These are phyloP conservation scores for Suhomyces canberraensis DNA, from an alignment of 805 yeast species.

Conservation along the genomic window DNA sequence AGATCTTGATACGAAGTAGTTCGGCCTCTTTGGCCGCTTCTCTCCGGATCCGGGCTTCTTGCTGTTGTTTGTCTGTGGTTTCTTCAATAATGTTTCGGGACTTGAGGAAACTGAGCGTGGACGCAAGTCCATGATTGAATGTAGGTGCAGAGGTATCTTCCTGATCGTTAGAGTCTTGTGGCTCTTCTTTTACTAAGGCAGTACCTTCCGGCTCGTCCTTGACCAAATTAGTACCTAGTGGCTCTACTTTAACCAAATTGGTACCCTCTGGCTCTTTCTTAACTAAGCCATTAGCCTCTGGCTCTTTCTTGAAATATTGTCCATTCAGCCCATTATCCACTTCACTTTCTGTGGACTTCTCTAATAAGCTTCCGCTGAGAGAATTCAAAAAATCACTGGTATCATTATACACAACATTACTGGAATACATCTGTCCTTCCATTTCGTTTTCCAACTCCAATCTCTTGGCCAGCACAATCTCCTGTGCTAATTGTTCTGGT, in stretches of 20 bases:
- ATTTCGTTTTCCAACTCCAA: slow-evolving; percentile 15
- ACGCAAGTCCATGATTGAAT: slow-evolving; percentile 20
- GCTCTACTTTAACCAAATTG: too few species aligned
- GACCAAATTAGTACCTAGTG: slow-evolving; percentile 4
- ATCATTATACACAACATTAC: slow-evolving; percentile 26
- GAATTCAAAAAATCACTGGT: slow-evolving; percentile 37
- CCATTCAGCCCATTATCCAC: too few species aligned
- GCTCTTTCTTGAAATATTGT: slow-evolving; percentile 12
- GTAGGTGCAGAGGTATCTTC: slow-evolving; percentile 7
- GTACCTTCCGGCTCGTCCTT: slow-evolving; percentile 16
- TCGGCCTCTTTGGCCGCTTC: slow-evolving; percentile 29
- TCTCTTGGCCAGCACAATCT: slow-evolving; percentile 26
- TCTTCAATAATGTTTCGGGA: slow-evolving; percentile 17
- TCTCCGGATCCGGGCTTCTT: slow-evolving; percentile 11
- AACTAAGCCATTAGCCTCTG: neutral
- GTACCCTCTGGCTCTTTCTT: neutral
- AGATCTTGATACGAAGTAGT: slow-evolving; percentile 23
- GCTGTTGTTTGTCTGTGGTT: slow-evolving; percentile 11
- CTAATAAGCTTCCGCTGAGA: slow-evolving; percentile 26
- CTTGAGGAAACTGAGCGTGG: slow-evolving; percentile 27
- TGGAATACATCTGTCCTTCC: slow-evolving; percentile 4
- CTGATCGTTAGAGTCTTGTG: neutral
- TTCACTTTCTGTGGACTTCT: slow-evolving; percentile 20
- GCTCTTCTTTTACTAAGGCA: neutral
- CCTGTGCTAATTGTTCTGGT: slow-evolving; percentile 36